Conservation (phyloP, 2,329 filamentous ascomycete genomes). For the Neonectria magnoliae region DNA sequence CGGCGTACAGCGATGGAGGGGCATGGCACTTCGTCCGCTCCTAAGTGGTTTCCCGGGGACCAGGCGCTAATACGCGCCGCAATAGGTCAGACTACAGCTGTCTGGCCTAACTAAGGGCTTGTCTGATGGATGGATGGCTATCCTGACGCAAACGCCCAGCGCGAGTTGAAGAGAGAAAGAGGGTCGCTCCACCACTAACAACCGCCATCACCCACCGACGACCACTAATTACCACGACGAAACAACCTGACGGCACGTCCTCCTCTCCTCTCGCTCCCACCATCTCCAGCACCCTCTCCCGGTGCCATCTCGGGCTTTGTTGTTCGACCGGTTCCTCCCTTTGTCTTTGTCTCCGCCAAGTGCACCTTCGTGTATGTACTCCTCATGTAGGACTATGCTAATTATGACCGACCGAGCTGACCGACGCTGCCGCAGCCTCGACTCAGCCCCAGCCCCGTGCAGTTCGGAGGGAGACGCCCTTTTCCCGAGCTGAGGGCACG, state of each 20-base stretch:
- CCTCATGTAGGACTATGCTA: not conserved
- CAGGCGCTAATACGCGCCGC: constrained; percentile 1
- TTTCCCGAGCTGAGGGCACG: not conserved
- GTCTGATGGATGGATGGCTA: too few relatives aligned
- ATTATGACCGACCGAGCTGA: constrained; percentile 6
- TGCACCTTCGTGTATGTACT: not conserved
- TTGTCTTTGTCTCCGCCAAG: not conserved
- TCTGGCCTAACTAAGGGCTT: too few relatives aligned
- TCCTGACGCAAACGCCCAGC: not conserved
- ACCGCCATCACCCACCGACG: not conserved
- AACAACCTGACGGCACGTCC: not conserved
- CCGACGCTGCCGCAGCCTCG: constrained; percentile 31
- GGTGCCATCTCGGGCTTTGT: not conserved
- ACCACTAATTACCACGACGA: not conserved
- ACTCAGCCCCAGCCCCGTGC: constrained; percentile 42
- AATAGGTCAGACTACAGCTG: not conserved
- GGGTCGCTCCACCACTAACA: not conserved
- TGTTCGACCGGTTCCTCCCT: constrained; percentile 5
- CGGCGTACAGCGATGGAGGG: not conserved
- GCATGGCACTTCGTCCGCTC: not conserved
- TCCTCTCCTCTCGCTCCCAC: constrained; percentile 1
- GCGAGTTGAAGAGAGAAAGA: not conserved
- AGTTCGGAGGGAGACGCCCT: constrained; percentile 11
- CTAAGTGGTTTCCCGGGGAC: not conserved
- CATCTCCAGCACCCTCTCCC: constrained; percentile 14